Percentiles rank a stretch among this genome's conserved stretches.
phyloP scores from a whole-genome alignment of 2,329 filamentous ascomycete species.

The Claviceps sp. region DNA sequence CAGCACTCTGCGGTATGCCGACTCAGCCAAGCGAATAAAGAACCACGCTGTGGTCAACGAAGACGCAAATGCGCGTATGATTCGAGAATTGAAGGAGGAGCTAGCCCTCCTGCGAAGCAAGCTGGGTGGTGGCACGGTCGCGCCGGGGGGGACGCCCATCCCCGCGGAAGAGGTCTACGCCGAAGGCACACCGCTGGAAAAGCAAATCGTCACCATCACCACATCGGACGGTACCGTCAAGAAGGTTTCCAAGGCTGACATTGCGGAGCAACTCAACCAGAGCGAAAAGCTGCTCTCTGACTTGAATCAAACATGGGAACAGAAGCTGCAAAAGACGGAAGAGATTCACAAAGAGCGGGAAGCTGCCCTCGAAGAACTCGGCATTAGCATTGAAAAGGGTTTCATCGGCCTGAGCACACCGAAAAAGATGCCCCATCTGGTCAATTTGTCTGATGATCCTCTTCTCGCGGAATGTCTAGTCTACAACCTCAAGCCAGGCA shows the following conservation, averaged over 20 bases:
- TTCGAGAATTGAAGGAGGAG: conserved; percentile 93
- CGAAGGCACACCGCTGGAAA: conserved; percentile 79
- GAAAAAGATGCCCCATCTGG: conserved; percentile 98
- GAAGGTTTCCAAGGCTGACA: conserved; percentile 96
- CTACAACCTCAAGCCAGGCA: conserved; percentile 94
- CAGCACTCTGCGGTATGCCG: conserved; percentile 88
- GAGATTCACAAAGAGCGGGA: conserved; percentile 96
- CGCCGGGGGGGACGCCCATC: conserved; percentile 33
- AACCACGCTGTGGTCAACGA: conserved; percentile 99
- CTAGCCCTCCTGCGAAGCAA: conserved; percentile 76
- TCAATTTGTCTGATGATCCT: conserved; percentile 92
- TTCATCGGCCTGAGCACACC: conserved; percentile 91
- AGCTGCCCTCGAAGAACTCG: conserved; percentile 84
- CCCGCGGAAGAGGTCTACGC: conserved; percentile 74
- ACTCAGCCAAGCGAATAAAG: conserved; percentile 98
- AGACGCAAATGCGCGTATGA: conserved; percentile 97
- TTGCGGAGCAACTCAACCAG: conserved; percentile 89
- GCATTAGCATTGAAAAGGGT: conserved; percentile 97
- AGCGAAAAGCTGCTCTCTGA: conserved; percentile 94
- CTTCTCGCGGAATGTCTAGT: conserved; percentile 90
- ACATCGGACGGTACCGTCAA: conserved; percentile 74
- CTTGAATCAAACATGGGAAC: conserved; percentile 96
- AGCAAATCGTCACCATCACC: conserved; percentile 93
- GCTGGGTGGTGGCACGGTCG: conserved; percentile 45
- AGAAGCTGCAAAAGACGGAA: conserved; percentile 89